These are phyloP conservation scores for Macrolepiota dolichaula DNA, from an alignment of 768 basidiomycete genomes.

Conservation along the genomic window DNA sequence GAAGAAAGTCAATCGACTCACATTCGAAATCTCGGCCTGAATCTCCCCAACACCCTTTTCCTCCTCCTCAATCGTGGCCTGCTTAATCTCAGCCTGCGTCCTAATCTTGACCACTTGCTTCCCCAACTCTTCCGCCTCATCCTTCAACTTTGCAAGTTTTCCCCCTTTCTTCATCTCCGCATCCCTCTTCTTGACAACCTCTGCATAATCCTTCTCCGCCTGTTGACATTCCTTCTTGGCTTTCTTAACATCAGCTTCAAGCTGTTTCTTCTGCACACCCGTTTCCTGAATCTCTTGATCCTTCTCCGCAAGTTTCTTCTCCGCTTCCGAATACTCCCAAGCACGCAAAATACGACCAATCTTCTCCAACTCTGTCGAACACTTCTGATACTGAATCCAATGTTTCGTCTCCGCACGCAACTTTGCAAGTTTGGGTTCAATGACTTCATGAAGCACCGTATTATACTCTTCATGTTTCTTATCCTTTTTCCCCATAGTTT, in stretches of 20 bases:
- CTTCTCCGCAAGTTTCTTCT: conserved; percentile 50
- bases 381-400: conserved; percentile 89
- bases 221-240: conserved; percentile 51
- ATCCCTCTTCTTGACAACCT: conserved; percentile 74
- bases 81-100: conserved; percentile 84
- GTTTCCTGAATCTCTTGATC: conserved; percentile 51
- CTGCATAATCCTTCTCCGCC: conserved; percentile 63
- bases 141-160: conserved; percentile 82
- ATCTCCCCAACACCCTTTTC: conserved; percentile 51
- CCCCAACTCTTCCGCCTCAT: conserved; percentile 72
- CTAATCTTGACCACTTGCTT: conserved; percentile 78
- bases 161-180: conserved; percentile 92
- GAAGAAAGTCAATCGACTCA: conserved; percentile 28
- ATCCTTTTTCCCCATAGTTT: conserved; percentile 96
- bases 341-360: conserved; percentile 80
- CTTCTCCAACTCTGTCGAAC: conserved; percentile 81
- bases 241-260: conserved; percentile 46
- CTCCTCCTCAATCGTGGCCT: conserved; percentile 75
- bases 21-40: conserved; percentile 58
- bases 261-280: conserved; percentile 42
- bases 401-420: conserved; percentile 86
- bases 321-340: conserved; percentile 78
- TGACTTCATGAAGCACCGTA: conserved; percentile 79
- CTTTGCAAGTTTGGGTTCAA: conserved; percentile 90
- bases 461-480: conserved; percentile 91